Evolutionary conservation across 768 basidiomycete species (phyloP).

Genomic region (Pleurotus tuoliensis): DNA sequence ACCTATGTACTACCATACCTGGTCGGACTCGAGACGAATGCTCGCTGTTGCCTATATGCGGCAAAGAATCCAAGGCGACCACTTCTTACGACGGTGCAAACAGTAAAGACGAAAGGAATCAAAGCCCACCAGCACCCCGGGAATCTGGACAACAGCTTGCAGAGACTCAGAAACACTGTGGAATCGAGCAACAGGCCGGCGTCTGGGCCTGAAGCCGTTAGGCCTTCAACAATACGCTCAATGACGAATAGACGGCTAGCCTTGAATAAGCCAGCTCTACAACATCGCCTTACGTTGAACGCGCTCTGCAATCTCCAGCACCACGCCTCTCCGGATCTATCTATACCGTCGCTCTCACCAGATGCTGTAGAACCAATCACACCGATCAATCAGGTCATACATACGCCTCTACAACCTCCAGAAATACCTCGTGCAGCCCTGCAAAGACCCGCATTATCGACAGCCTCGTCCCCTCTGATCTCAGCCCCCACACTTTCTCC

Average conservation of each 20-base stretch:
- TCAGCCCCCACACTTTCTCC: neutral
- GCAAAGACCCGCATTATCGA: neutral
- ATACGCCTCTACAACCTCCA: neutral
- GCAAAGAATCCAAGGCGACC: too few relatives aligned
- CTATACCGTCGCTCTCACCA: neutral
- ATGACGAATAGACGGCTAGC: conserved; percentile 4
- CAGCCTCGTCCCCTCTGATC: neutral
- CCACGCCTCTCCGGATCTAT: neutral
- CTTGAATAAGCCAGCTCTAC: neutral
- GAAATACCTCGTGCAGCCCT: neutral
- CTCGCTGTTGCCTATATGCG: too few relatives aligned
- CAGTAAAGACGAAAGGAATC: too few relatives aligned
- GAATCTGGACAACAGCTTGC: too few relatives aligned
- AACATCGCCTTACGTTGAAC: neutral
- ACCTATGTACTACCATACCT: too few relatives aligned
- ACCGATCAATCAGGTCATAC: conserved; percentile 3
- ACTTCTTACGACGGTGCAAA: too few relatives aligned
- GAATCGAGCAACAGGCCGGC: too few relatives aligned
- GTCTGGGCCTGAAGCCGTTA: too few relatives aligned
- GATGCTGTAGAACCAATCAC: neutral
- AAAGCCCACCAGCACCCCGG: too few relatives aligned
- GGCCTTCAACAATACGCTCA: neutral
- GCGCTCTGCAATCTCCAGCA: neutral
- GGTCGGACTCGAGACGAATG: too few relatives aligned
- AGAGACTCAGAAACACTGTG: too few relatives aligned